These are phyloP conservation scores for Plicaturopsis crispa DNA, from an alignment of 768 basidiomycete genomes.

Conservation along the genomic window DNA sequence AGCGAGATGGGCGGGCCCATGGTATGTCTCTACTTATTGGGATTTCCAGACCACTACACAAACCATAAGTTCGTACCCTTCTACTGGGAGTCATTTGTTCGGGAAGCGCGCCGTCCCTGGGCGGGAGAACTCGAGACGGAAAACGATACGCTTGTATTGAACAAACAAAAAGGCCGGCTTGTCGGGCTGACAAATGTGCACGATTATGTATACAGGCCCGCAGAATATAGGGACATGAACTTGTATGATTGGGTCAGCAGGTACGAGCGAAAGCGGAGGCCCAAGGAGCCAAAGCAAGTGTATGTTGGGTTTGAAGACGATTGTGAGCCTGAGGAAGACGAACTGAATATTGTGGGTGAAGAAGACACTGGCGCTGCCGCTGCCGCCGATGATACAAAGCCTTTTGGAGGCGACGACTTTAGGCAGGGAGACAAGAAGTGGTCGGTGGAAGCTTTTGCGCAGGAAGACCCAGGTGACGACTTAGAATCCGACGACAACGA, in stretches of 20 bases:
- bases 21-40: slow-evolving; percentile 21
- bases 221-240: slow-evolving; percentile 5
- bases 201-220: slow-evolving; percentile 11
- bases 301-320: slow-evolving; percentile 10
- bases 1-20: slow-evolving; percentile 26
- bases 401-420: background rate
- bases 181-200: slow-evolving; percentile 14
- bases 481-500: too few species aligned
- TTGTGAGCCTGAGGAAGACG: too few species aligned
- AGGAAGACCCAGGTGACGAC: too few species aligned
- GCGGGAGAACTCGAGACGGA: background rate
- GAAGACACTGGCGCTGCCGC: background rate
- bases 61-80: slow-evolving; percentile 20
- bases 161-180: slow-evolving; percentile 11
- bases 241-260: slow-evolving; percentile 15
- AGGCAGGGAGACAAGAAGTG: too few species aligned
- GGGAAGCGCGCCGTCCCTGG: slow-evolving; percentile 14
- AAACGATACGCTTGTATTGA: slow-evolving; percentile 2
- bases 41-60: slow-evolving; percentile 26
- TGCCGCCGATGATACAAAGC: background rate
- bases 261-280: background rate
- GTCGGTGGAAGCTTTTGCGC: too few species aligned
- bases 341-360: background rate
- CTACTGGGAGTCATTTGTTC: slow-evolving; percentile 18
- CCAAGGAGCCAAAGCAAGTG: background rate